A percentile compares a stretch with the other conserved stretches of the same genome.
Conservation (phyloP, 176 grass and related monocot genomes). For the Tillandsia fasciculata region DNA sequence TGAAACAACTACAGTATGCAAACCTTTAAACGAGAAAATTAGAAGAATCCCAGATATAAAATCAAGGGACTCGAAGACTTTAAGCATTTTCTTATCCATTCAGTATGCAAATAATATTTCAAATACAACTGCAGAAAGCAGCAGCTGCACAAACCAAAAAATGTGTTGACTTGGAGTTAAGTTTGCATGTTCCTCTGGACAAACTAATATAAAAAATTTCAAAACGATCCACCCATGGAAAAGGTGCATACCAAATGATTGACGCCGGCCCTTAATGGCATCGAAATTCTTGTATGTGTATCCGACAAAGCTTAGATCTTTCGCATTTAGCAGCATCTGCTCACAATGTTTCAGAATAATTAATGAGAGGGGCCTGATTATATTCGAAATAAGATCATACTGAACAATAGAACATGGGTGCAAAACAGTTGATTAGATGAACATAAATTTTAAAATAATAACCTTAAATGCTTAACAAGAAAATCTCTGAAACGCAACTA, state of each 20-base stretch:
- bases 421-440: not conserved
- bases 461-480: not conserved
- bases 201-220: too few relatives aligned
- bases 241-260: conserved; percentile 44
- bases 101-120: too few relatives aligned
- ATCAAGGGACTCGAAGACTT: too few relatives aligned
- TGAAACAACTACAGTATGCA: too few relatives aligned
- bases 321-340: conserved; percentile 73
- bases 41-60: too few relatives aligned
- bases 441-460: conserved; percentile 1
- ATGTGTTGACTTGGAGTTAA: too few relatives aligned
- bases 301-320: conserved; percentile 97
- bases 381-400: not conserved
- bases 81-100: too few relatives aligned
- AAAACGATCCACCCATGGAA: too few relatives aligned
- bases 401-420: not conserved
- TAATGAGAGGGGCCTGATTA: not conserved
- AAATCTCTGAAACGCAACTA: conserved; percentile 12
- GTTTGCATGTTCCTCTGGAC: too few relatives aligned
- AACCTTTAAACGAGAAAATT: too few relatives aligned
- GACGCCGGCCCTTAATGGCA: conserved; percentile 81
- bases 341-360: not conserved
- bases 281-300: conserved; percentile 99
- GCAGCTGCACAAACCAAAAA: too few relatives aligned
- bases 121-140: too few relatives aligned